phyloP scores from a whole-genome alignment of 345 rosid species.

The Eucalyptus decipiens region DNA sequence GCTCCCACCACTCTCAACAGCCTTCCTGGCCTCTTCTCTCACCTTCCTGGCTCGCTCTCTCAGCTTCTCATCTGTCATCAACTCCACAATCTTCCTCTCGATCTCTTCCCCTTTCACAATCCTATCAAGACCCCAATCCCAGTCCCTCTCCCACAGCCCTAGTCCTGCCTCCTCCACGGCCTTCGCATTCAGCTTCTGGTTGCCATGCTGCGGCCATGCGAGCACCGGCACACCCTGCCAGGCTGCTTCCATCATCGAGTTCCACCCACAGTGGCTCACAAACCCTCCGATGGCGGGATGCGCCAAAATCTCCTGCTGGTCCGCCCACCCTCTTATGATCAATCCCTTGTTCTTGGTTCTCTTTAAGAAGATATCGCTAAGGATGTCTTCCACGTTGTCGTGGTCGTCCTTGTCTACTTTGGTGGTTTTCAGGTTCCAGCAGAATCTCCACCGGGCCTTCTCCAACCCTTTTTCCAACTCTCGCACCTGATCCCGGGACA shows the following conservation, averaged over 20 bases:
- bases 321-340: conserved; percentile 25
- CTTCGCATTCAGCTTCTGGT: conserved; percentile 26
- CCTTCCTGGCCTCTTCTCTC: conserved; percentile 16
- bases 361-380: conserved; percentile 11
- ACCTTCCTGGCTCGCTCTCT: conserved; percentile 1
- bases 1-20: conserved; percentile 8
- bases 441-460: conserved; percentile 7
- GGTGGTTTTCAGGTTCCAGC: conserved; percentile 25
- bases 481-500: conserved; percentile 13
- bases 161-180: conserved; percentile 4
- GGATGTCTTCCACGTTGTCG: conserved; percentile 6
- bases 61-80: conserved; percentile 13
- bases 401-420: conserved; percentile 26
- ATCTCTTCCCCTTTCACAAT: conserved; percentile 24
- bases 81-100: conserved; percentile 3
- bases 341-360: conserved; percentile 6
- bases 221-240: conserved; percentile 18
- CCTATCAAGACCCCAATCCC: conserved; percentile 10
- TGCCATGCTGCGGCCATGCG: conserved; percentile 35
- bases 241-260: conserved; percentile 34
- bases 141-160: conserved; percentile 11
- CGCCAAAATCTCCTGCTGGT: conserved; percentile 18
- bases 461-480: conserved; percentile 33
- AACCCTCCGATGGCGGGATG: conserved; percentile 26
- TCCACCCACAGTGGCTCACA: background rate